Evolutionary conservation across 768 basidiomycete genomes (phyloP).

Genomic region (Boletus sp.): DNA sequence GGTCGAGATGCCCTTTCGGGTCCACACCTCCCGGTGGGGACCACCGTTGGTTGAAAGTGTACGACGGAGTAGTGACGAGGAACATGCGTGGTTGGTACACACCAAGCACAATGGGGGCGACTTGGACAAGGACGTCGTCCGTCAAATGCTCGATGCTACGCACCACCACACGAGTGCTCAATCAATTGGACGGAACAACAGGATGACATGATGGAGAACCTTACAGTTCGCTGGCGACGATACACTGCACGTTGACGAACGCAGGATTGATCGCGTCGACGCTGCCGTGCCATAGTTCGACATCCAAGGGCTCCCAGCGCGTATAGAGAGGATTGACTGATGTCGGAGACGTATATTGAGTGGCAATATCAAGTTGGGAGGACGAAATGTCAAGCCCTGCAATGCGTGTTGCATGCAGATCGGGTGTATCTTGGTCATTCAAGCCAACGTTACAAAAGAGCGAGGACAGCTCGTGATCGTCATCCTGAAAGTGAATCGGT

Average conservation of each 20-base stretch:
- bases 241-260: slow-evolving; percentile 64
- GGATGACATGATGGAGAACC: slow-evolving; percentile 23
- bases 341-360: slow-evolving; percentile 45
- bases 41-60: slow-evolving; percentile 77
- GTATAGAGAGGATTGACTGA: slow-evolving; percentile 29
- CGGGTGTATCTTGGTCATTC: slow-evolving; percentile 43
- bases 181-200: slow-evolving; percentile 2
- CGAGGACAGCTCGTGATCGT: slow-evolving; percentile 17
- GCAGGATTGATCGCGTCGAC: slow-evolving; percentile 63
- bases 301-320: slow-evolving; percentile 69
- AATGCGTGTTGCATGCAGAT: slow-evolving; percentile 55
- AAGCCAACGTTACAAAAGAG: slow-evolving; percentile 22
- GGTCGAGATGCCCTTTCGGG: slow-evolving; percentile 60
- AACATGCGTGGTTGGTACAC: slow-evolving; percentile 71
- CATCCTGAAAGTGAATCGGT: slow-evolving; percentile 24
- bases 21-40: slow-evolving; percentile 47
- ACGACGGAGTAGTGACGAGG: slow-evolving; percentile 83
- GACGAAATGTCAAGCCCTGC: slow-evolving; percentile 66
- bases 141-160: slow-evolving; percentile 77
- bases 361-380: slow-evolving; percentile 52
- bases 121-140: slow-evolving; percentile 51
- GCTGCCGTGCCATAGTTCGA: slow-evolving; percentile 72
- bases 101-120: slow-evolving; percentile 72
- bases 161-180: slow-evolving; percentile 2
- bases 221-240: slow-evolving; percentile 81